phyloP scores from a whole-genome alignment of 2,329 filamentous ascomycete species.

The Pseudogymnoascus sp. region DNA sequence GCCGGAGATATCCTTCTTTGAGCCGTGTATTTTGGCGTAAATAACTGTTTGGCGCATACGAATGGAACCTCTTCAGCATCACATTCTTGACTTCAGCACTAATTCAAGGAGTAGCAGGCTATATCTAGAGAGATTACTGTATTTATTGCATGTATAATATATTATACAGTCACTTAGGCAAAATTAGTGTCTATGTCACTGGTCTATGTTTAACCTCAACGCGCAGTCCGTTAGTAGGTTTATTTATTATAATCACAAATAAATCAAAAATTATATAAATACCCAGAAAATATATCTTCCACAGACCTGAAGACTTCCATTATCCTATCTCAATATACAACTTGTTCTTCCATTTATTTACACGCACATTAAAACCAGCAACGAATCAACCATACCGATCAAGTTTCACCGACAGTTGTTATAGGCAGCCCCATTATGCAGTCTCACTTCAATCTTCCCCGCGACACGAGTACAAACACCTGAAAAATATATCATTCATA shows the following conservation, averaged over 20 bases:
- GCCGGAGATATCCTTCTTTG: background rate
- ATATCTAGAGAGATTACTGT: background rate
- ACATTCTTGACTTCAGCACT: background rate
- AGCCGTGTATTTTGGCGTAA: background rate
- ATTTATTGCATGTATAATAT: background rate
- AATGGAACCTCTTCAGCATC: background rate
- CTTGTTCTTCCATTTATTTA: background rate
- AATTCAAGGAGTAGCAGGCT: background rate
- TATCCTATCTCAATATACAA: background rate
- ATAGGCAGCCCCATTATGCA: background rate
- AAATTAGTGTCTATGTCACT: background rate
- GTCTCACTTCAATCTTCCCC: background rate
- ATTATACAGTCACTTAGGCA: background rate
- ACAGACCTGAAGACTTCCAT: background rate
- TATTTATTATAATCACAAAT: background rate
- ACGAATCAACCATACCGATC: background rate
- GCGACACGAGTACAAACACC: too few relatives aligned
- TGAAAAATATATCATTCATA: background rate
- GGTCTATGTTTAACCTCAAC: background rate
- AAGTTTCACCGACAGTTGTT: too few relatives aligned
- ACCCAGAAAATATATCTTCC: background rate
- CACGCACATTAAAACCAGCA: background rate
- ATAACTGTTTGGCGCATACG: background rate
- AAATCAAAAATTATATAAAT: background rate
- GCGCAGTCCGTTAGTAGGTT: background rate